Evolutionary conservation across 2,329 filamentous ascomycete species (phyloP), one percentile per base, ranked within the genome.

Genomic region (Tolypocladium inflatum): DNA sequence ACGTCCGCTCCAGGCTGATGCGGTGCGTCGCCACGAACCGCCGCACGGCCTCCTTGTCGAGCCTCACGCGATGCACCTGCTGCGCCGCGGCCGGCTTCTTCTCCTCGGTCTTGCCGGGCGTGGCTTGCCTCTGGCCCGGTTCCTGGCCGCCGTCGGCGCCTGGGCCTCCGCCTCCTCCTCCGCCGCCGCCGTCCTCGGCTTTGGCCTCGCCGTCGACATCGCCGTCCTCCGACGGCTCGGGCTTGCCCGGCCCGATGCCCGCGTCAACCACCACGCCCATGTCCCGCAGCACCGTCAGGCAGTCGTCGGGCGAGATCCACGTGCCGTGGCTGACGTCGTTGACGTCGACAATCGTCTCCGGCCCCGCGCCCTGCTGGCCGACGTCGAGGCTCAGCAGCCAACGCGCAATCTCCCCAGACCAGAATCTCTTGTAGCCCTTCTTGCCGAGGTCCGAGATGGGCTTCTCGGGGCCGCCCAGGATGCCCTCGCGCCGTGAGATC

Each of bases 401-500:
- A n/a, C 90, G 80, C 7, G 87, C 87, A 61, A 97, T 86, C 64
- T 94, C 90, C 50, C 88, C 86, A 1, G 87, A 86, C 93, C 93
- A 97, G 73, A 89, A 97, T 7, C 89, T 81, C 64, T 82, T 80
- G 73, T 97, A 97, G 4, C 91, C 91, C 67, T 85, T 88, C 64
- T 84, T 83, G 1, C 93, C 93, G 54, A 96, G 80, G 61, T 93
- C 89, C 23, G 89, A 94, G 51, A 97, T 86, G 11, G 93, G 94
- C 71, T 95, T 94, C 76, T 99, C 94, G 0, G 94, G 94, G 0
- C 94, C 93, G 41, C 94, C 94, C 35, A 97, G 81, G 50, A 93
- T 80, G 8, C 86, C 86, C 68, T 97, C 92, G 58, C 89, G 83
- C 54, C 86, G 84, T 23, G 91, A 93, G 53, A 99, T 87, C 71